Conservation (phyloP, 768 basidiomycete species). For the Hirschioporus abietinus region DNA sequence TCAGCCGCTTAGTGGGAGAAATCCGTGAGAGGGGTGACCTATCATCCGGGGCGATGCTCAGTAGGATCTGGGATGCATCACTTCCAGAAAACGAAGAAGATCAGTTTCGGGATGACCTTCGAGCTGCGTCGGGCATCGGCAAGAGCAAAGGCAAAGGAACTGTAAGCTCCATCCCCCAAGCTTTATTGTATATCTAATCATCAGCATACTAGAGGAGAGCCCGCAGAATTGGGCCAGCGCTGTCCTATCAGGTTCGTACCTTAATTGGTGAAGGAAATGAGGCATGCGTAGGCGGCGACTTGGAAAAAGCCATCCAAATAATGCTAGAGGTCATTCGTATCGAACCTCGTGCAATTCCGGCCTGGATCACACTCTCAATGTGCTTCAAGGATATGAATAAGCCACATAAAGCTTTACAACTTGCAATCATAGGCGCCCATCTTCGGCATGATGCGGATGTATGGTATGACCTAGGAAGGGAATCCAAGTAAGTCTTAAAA, state of each 20-base stretch:
- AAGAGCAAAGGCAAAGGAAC: conserved; percentile 42
- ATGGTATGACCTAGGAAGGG: conserved; percentile 76
- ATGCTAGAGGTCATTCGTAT: conserved; percentile 93
- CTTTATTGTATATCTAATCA: not conserved
- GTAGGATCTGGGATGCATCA: conserved; percentile 66
- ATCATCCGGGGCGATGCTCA: conserved; percentile 38
- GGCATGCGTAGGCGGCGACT: conserved; percentile 65
- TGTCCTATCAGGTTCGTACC: conserved; percentile 66
- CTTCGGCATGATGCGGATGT: conserved; percentile 77
- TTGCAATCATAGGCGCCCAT: conserved; percentile 89
- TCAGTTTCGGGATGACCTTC: conserved; percentile 66
- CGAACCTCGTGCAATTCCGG: conserved; percentile 76
- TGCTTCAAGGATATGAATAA: conserved; percentile 75
- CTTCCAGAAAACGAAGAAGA: conserved; percentile 45
- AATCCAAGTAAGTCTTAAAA: conserved; percentile 52
- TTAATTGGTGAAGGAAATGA: conserved; percentile 74
- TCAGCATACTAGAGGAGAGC: conserved; percentile 21
- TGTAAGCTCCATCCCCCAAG: conserved; percentile 9
- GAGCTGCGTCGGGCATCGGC: conserved; percentile 71
- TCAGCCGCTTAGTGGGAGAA: conserved; percentile 62
- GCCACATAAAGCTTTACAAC: conserved; percentile 65
- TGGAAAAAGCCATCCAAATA: conserved; percentile 63
- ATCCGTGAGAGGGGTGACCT: conserved; percentile 48
- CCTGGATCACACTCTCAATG: conserved; percentile 86
- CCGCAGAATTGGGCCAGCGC: conserved; percentile 48